Base-by-base conservation (phyloP, 208 protist species). In the Leptomonas seymouri region DNA sequence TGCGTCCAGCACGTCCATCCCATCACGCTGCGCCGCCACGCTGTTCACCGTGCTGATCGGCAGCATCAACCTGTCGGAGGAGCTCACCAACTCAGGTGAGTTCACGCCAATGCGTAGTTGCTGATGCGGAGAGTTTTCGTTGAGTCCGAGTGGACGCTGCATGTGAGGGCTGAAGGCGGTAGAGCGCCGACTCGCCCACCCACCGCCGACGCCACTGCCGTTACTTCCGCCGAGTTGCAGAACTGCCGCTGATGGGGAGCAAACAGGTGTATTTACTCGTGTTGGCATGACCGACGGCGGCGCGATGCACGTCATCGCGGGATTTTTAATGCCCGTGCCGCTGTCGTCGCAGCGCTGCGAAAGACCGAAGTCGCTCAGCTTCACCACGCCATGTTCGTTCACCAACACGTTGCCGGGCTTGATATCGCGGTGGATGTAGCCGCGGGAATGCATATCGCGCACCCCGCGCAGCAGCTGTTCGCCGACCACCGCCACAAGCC, bases 311-410 rank as follows among this genome's bases (percentile, higher is more conserved):
- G 28, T 21, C 39, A 86, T 58, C 21, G 61, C 48, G 9, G 55
- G 67, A 53, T 76, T 82, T 45, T 63, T 48, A 15, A 78, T 76
- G 14, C 68, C 71, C 2, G 34, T 54, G 23, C 81, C 76, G 41
- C 31, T 55, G 57, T 41, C 51, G 31, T 80, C 80, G 71, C 85
- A 93, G 18, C 77, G 75, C 74, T 87, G 80, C 44, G 81, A 97
- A 50, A 99, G 82, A 1, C 98, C 97, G 85, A 99, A 99, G 74
- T 99, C 98, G 71, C 89, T 96, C 18, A 99, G 78, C 84, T 99
- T 99, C 36, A 99, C 68, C 23, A 69, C 71, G 14, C 71, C 67
- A 42, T 63, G 58, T 67, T 68, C 69, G n/a, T 74, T 79, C 6
- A 98, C 76, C 28, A 97, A 87, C 14, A 97, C 71, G 56, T 97